Evolutionary conservation across 768 basidiomycete species (phyloP).

Genomic region (Gyrodon lividus): DNA sequence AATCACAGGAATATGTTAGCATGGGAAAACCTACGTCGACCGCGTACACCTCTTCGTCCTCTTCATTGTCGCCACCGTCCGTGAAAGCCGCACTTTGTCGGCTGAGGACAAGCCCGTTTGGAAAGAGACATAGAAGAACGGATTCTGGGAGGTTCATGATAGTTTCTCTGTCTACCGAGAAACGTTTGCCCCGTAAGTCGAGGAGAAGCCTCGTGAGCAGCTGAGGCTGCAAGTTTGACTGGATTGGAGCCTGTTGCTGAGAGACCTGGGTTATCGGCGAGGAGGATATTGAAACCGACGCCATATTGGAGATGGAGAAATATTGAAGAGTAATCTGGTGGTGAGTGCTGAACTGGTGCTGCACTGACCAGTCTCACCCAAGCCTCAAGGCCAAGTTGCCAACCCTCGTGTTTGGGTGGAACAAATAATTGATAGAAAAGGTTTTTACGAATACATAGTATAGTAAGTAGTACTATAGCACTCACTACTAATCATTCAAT

Average conservation of each 20-base stretch:
- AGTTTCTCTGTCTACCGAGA: slow-evolving; percentile 94
- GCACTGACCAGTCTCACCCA: slow-evolving; percentile 20
- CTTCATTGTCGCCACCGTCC: slow-evolving; percentile 71
- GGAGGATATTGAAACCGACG: slow-evolving; percentile 45
- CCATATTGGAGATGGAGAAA: slow-evolving; percentile 32
- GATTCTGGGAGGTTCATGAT: slow-evolving; percentile 99
- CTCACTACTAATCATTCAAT: too few species aligned
- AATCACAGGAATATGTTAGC: slow-evolving; percentile 2
- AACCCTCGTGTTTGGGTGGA: slow-evolving; percentile 25
- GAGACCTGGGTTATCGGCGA: slow-evolving; percentile 56
- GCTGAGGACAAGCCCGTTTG: slow-evolving; percentile 93
- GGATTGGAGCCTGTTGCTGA: slow-evolving; percentile 53
- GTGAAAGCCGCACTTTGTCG: slow-evolving; percentile 76
- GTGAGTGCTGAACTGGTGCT: slow-evolving; percentile 15
- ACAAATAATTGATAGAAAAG: slow-evolving; percentile 33
- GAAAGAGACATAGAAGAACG: slow-evolving; percentile 93
- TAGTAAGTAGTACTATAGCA: too few species aligned
- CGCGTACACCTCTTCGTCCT: slow-evolving; percentile 89
- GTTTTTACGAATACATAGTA: too few species aligned
- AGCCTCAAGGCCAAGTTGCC: slow-evolving; percentile 32
- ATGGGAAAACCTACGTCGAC: slow-evolving; percentile 77
- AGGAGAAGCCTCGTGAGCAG: slow-evolving; percentile 85
- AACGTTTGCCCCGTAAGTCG: slow-evolving; percentile 87
- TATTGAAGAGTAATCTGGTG: slow-evolving; percentile 7
- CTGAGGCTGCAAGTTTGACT: slow-evolving; percentile 78